Base-by-base conservation (phyloP, 345 rosid genomes). In the Limnanthes douglasii region DNA sequence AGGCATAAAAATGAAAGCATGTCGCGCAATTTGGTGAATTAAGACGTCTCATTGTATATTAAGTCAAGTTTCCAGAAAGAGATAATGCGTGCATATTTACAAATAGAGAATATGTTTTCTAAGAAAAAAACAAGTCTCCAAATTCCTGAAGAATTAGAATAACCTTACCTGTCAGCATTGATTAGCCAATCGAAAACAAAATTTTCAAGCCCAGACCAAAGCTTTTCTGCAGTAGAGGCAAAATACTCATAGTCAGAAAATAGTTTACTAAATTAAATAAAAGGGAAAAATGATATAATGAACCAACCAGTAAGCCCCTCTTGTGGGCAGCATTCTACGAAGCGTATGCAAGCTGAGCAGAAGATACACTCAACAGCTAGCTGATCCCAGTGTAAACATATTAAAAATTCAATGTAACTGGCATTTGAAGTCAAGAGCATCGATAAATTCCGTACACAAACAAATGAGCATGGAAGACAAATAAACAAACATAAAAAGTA, bases 331-430 rank as follows among this genome's bases (percentile, higher is more conserved):
- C 94, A 84, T 62, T 80, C 94, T 51, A 67, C 96, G 57, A 90
- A 90, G 31, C 98, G 88, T 54, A 90, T 90, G 51, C 98, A 90
- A 15, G 98, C 98, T 20, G 96, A 90, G 70, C 96, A 90, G 71
- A 90, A 90, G 43, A 90, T 84, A 62, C 98, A 90, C 70, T 90
- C 98, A 61, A 90, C 98, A 35, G 98, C 98, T 57, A 90, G 88
- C 96, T 90, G 79, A 57, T 34, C 21, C 39, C 45, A 55, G 45
- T 12, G 8, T 15, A 37, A 51, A 59, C 30, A 39, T 21, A 39
- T 39, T 15, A 57, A 36, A 38, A 60, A 41, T 12, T 34, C 29
- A 39, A 34, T 31, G 31, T 32, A 31, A 45, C 14, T 31, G 4
- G n/a, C n/a, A n/a, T n/a, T n/a, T n/a, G n/a, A n/a, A n/a, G n/a